Conservation (phyloP, 129 eudicot genomes). For the Ambrosia artemisiifolia region DNA sequence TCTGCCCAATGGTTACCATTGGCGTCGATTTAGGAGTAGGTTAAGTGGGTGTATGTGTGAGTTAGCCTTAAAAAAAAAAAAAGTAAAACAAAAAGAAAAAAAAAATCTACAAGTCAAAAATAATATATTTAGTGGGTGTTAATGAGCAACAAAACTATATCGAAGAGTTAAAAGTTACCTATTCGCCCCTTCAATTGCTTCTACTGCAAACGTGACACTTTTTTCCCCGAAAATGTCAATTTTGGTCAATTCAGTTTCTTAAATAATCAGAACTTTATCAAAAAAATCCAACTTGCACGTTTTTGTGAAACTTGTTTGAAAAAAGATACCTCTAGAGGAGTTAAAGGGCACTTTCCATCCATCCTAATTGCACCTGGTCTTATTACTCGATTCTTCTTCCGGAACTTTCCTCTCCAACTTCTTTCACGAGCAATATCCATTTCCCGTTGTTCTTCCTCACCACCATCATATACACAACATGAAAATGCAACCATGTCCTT, state of each 20-base stretch:
- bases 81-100: no score
- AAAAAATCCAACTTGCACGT: not conserved
- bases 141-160: no score
- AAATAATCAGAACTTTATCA: not conserved
- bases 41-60: no score
- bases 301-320: not conserved
- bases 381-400: constrained; percentile 79
- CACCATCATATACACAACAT: constrained; percentile 97
- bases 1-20: no score
- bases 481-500: constrained; percentile 99
- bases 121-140: no score
- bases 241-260: not conserved
- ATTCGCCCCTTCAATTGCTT: no score
- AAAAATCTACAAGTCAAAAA: no score
- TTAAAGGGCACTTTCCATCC: constrained; percentile 97
- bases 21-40: no score
- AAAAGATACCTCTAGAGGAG: constrained; percentile 82
- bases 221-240: not conserved
- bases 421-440: constrained; percentile 98
- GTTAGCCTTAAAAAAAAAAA: no score
- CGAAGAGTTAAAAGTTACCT: no score
- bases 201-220: no score
- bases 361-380: constrained; percentile 92
- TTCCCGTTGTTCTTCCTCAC: constrained; percentile 91
- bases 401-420: constrained; percentile 99